phyloP scores from a whole-genome alignment of 1,284 basidiomycete species.

The Cryptococcus jaspeensis region DNA sequence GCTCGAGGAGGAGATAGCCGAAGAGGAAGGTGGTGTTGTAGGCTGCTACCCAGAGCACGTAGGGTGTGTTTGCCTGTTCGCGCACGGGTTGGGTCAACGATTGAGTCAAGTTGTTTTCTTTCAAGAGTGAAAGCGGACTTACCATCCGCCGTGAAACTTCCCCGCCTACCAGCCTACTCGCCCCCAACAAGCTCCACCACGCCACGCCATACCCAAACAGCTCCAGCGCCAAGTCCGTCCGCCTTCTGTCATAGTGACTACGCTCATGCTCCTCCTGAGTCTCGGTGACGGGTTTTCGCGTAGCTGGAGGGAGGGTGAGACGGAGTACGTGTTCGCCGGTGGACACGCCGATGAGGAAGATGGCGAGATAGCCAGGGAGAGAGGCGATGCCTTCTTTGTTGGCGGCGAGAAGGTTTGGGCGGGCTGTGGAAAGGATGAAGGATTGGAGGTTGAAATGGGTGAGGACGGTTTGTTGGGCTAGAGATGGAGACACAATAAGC shows the following conservation, averaged over 20 bases:
- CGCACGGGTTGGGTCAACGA: neutral
- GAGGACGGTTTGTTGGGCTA: constrained; percentile 70
- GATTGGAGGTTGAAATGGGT: constrained; percentile 59
- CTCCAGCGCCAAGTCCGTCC: constrained; percentile 66
- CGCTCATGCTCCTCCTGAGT: constrained; percentile 17
- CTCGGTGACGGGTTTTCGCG: neutral
- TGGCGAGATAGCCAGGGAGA: constrained; percentile 83
- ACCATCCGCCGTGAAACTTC: constrained; percentile 75
- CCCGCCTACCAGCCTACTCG: constrained; percentile 40
- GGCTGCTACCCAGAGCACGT: constrained; percentile 84
- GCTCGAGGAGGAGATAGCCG: constrained; percentile 74
- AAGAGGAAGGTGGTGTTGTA: constrained; percentile 86
- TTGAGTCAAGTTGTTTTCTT: neutral
- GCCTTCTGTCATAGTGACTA: constrained; percentile 57
- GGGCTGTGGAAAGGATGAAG: constrained; percentile 65
- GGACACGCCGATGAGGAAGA: constrained; percentile 83
- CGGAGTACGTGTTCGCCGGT: constrained; percentile 78
- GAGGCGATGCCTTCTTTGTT: constrained; percentile 87
- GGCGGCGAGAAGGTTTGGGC: constrained; percentile 63
- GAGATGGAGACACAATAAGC: neutral
- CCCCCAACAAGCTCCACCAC: constrained; percentile 69
- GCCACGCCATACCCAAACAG: constrained; percentile 71
- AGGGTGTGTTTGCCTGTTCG: constrained; percentile 75
- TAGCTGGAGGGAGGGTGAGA: constrained; percentile 55
- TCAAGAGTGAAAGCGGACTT: constrained; percentile 32